Evolutionary conservation across 495 filamentous ascomycete genomes (phyloP).

Genomic region (Filosporella fistucella): DNA sequence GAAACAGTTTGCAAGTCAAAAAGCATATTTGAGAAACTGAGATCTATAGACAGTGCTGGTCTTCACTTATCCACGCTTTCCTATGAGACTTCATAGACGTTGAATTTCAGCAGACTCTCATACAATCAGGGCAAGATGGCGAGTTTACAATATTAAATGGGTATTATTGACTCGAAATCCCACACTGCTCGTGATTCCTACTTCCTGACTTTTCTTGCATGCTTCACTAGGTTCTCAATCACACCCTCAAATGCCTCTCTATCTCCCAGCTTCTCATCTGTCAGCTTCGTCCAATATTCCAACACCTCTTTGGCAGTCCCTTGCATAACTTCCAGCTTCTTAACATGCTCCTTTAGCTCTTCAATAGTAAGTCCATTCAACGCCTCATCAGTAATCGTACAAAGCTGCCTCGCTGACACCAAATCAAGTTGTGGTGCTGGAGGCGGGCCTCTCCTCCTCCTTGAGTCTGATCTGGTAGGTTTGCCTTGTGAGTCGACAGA

Average conservation of each 20-base stretch:
- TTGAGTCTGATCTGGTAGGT: conserved; percentile 35
- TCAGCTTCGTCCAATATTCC: conserved; percentile 83
- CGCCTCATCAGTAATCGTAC: conserved; percentile 78
- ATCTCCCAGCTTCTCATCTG: conserved; percentile 80
- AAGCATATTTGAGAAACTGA: no score
- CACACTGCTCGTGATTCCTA: no score
- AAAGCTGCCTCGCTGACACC: conserved; percentile 70
- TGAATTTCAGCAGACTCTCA: no score
- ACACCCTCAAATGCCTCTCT: conserved; percentile 96
- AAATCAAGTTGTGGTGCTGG: conserved; percentile 75
- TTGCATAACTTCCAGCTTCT: conserved; percentile 62
- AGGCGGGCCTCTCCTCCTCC: conserved; percentile 50
- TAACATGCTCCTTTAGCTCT: conserved; percentile 73
- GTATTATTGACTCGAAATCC: no score
- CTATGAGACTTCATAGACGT: no score
- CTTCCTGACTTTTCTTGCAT: conserved; percentile 84
- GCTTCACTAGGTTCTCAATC: conserved; percentile 95
- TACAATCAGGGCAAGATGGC: no score
- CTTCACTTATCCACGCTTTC: no score
- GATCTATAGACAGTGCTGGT: no score
- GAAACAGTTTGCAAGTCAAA: no score
- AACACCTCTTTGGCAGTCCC: conserved; percentile 68
- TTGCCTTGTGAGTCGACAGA: conserved; percentile 50
- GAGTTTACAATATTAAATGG: no score
- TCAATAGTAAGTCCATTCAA: conserved; percentile 66